phyloP scores from a whole-genome alignment of 352 stramenopile genomes.

The Phytophthora fragariaefolia region DNA sequence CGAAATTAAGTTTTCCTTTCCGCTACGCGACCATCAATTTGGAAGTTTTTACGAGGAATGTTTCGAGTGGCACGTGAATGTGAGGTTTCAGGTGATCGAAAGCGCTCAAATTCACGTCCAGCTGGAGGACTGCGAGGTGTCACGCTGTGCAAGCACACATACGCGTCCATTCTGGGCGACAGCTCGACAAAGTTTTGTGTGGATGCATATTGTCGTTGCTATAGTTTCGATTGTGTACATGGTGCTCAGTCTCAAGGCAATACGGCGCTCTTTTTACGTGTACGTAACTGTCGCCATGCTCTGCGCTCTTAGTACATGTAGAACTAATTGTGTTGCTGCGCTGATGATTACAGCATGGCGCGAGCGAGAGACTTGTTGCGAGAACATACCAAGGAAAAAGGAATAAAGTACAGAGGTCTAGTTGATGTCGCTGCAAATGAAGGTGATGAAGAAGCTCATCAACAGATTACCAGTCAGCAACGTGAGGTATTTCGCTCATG shows the following conservation, averaged over 20 bases:
- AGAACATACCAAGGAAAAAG: slow-evolving; percentile 2
- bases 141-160: slow-evolving; percentile 47
- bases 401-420: slow-evolving; percentile 2
- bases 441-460: slow-evolving; percentile 15
- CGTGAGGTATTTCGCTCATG: slow-evolving; percentile 24
- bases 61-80: slow-evolving; percentile 81
- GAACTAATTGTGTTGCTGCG: slow-evolving; percentile 10
- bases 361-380: slow-evolving; percentile 23
- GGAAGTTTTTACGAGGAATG: slow-evolving; percentile 84
- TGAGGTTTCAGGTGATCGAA: slow-evolving; percentile 58
- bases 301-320: no score
- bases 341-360: slow-evolving; percentile 23
- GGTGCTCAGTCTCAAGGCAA: slow-evolving; percentile 58
- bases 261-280: slow-evolving; percentile 61
- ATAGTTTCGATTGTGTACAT: slow-evolving; percentile 65
- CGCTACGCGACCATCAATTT: slow-evolving; percentile 74
- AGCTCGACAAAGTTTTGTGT: slow-evolving; percentile 72
- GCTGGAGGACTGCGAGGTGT: slow-evolving; percentile 69
- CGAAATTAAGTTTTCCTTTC: slow-evolving; percentile 56
- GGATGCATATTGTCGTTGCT: slow-evolving; percentile 73
- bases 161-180: slow-evolving; percentile 57
- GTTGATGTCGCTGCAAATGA: slow-evolving; percentile 20
- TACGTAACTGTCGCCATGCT: no score
- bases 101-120: slow-evolving; percentile 54
- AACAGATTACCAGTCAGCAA: slow-evolving; percentile 2